Conservation (phyloP, 1,139 yeast genomes). For the Yamadazyma oceani region DNA sequence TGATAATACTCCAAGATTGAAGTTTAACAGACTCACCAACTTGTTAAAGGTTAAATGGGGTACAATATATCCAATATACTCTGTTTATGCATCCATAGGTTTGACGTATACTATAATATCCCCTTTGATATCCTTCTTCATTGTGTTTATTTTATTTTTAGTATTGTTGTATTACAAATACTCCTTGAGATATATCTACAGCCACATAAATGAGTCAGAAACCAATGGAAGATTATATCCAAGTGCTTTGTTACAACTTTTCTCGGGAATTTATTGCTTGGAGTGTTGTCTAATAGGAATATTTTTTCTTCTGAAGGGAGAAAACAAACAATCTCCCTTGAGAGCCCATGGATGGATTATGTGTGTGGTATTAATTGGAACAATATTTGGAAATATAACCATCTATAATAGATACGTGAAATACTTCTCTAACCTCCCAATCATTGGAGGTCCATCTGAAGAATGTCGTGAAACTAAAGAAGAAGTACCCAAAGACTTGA, state of each 20-base stretch:
- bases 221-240: slow-evolving; percentile 73
- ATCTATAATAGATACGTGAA: slow-evolving; percentile 29
- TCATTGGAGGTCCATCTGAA: slow-evolving; percentile 21
- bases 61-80: slow-evolving; percentile 68
- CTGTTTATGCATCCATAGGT: slow-evolving; percentile 76
- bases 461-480: slow-evolving; percentile 5
- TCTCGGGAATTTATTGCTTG: slow-evolving; percentile 76
- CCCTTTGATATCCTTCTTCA: slow-evolving; percentile 69
- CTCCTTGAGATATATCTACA: slow-evolving; percentile 55
- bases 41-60: slow-evolving; percentile 68
- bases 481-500: neutral
- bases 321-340: slow-evolving; percentile 33
- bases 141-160: slow-evolving; percentile 56
- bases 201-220: slow-evolving; percentile 53
- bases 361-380: slow-evolving; percentile 38
- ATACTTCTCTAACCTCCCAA: slow-evolving; percentile 31
- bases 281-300: slow-evolving; percentile 77
- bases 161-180: slow-evolving; percentile 69
- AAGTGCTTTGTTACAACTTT: slow-evolving; percentile 69
- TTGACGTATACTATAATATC: slow-evolving; percentile 74
- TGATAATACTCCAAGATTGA: slow-evolving; percentile 62
- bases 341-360: slow-evolving; percentile 47
- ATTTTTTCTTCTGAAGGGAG: slow-evolving; percentile 58
- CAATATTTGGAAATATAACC: slow-evolving; percentile 35
- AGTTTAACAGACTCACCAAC: slow-evolving; percentile 43